Evolutionary conservation across 2,329 filamentous ascomycete genomes (phyloP).

Genomic region (Penicillium sp.): DNA sequence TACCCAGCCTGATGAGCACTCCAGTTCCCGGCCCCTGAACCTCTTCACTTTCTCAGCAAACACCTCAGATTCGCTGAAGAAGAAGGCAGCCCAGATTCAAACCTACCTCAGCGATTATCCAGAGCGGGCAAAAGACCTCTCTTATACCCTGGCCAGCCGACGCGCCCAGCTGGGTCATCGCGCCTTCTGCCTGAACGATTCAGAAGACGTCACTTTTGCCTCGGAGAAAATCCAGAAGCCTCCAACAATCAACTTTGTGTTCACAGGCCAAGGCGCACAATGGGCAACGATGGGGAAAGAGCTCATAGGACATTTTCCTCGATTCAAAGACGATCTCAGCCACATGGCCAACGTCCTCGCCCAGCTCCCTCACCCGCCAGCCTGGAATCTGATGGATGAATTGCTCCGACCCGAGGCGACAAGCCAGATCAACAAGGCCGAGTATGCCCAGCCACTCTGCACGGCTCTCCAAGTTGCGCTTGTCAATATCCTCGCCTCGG

Average conservation of each 20-base stretch:
- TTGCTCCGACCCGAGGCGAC: conserved; percentile 10
- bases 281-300: conserved; percentile 30
- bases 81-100: background rate
- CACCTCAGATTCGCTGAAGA: background rate
- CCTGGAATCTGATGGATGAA: conserved; percentile 9
- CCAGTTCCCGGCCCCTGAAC: background rate
- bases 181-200: background rate
- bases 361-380: background rate
- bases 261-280: conserved; percentile 20
- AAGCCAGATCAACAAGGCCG: conserved; percentile 30
- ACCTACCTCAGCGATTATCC: background rate
- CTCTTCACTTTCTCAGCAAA: background rate
- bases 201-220: background rate
- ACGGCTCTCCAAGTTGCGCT: conserved; percentile 38
- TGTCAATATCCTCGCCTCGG: conserved; percentile 33
- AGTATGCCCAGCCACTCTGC: conserved; percentile 36
- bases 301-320: background rate
- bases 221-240: background rate
- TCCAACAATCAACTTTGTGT: conserved; percentile 10
- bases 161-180: background rate
- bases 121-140: background rate
- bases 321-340: background rate
- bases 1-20: background rate
- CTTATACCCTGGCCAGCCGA: background rate
- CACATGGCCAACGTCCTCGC: background rate